Conservation (phyloP, 257 asterid species). For the Solanum piurae region DNA sequence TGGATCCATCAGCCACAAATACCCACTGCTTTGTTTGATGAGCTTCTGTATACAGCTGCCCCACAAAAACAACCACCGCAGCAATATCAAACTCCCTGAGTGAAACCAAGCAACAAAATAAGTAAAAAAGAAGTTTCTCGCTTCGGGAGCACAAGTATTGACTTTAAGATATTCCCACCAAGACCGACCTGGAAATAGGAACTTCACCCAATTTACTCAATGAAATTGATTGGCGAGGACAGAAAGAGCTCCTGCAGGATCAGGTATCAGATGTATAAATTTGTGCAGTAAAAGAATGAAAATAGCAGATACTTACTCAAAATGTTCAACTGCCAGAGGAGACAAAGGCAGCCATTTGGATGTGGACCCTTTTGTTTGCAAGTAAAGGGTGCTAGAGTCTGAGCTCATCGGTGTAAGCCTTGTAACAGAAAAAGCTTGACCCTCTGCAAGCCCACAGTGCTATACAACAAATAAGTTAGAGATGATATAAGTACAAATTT, state of each 20-base stretch:
- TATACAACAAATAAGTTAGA: constrained; percentile 9
- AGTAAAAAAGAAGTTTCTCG: constrained; percentile 3
- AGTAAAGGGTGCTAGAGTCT: constrained; percentile 59
- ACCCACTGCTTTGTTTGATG: constrained; percentile 83
- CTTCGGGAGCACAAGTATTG: constrained; percentile 6
- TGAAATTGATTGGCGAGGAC: constrained; percentile 55
- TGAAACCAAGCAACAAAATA: constrained; percentile 13
- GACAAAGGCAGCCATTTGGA: constrained; percentile 67
- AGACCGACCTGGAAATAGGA: constrained; percentile 61
- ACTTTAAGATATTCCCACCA: background rate
- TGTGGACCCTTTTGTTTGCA: constrained; percentile 69
- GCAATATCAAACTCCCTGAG: constrained; percentile 88
- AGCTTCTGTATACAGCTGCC: constrained; percentile 57
- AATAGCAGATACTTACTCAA: constrained; percentile 41
- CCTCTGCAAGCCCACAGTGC: constrained; percentile 69
- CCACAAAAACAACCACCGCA: constrained; percentile 68
- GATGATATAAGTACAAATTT: background rate
- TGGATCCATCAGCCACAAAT: constrained; percentile 71
- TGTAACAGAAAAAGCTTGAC: constrained; percentile 67
- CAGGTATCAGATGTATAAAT: background rate
- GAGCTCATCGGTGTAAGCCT: constrained; percentile 67
- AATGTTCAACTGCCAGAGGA: constrained; percentile 27
- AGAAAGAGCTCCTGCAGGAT: constrained; percentile 58
- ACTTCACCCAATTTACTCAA: constrained; percentile 64
- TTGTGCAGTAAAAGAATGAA: background rate